Base-by-base conservation (phyloP, 2,329 filamentous ascomycete species). In the Paraphoma sp. region DNA sequence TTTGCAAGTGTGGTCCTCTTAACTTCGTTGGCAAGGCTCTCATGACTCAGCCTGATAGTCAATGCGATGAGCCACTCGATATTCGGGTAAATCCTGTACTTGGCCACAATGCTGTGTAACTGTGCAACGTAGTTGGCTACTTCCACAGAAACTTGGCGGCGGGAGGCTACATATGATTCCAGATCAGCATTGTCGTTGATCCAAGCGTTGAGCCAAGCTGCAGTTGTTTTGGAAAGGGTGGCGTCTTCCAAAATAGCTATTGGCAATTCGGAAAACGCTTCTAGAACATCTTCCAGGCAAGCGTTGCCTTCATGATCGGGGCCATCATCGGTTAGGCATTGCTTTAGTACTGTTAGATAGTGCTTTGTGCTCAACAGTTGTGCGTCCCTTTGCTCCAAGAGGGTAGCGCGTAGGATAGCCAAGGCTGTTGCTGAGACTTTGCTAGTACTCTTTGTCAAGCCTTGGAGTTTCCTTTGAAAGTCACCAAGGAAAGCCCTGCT, bases 401-500 rank as follows among this genome's bases (percentile, higher is more conserved):
- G 42, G 14, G 64, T 68, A 28, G 68, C 72, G 31, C 67, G 62
- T 5, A 75, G 52, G 16, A 74, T 57, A 14, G 71, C 65, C 1
- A 76, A 54, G 33, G 53, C 61, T 2, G 65, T 57, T 11, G 66
- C 49, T 10, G 63, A 70, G 45, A 67, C 69, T 45, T 64, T 64
- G 6, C 57, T 54, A 5, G 59, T 50, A 17, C 68, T 69, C 42
- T 70, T 68, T 16, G 56, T 51, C 0, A 62, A 47, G 4, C 57
- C 59, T 14, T 59, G 52, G 8, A 75, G 54, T 46, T 66, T 69
- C 7, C 53, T 57, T 8, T 62, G 57, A 49, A 68, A 73, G 12
- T 58, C 63, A n/a, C 67, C 68, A 8, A 76, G 62, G 44, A 71
- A 75, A 3, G 59, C 57, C 42, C 70, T 67, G 51, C 73, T 76